phyloP scores from a whole-genome alignment of 345 rosid genomes.

The Isatis tinctoria region DNA sequence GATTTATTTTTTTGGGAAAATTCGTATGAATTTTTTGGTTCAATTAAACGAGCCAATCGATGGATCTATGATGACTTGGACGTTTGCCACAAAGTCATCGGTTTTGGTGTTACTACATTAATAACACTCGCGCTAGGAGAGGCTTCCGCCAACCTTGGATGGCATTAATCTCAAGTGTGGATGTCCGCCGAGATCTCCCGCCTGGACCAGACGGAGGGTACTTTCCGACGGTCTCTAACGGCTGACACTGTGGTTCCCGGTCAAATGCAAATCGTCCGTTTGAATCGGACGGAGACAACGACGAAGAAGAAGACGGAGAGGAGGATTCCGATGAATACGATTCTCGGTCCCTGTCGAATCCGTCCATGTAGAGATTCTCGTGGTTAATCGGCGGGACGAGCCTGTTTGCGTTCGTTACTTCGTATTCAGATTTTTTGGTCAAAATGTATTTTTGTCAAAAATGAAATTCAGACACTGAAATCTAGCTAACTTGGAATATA shows the following conservation, averaged over 20 bases:
- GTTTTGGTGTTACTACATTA: too few species aligned
- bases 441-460: neutral
- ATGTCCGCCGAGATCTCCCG: too few species aligned
- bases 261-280: neutral
- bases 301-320: neutral
- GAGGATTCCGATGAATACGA: neutral
- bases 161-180: neutral
- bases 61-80: too few species aligned
- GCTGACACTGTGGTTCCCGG: too few species aligned
- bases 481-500: too few species aligned
- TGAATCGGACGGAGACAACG: constrained; percentile 5
- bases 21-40: too few species aligned
- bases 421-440: too few species aligned
- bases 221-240: neutral
- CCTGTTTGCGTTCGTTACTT: too few species aligned
- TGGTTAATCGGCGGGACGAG: constrained; percentile 48
- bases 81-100: too few species aligned
- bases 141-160: constrained; percentile 31
- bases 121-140: constrained; percentile 20
- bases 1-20: too few species aligned
- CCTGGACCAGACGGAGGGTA: too few species aligned
- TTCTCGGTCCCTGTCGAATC: neutral
- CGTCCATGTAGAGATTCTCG: constrained; percentile 37
- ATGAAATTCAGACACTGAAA: neutral
- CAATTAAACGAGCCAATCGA: too few species aligned